These are phyloP conservation scores for Dionaea muscipula DNA, from an alignment of 179 eudicot species.

Conservation along the genomic window DNA sequence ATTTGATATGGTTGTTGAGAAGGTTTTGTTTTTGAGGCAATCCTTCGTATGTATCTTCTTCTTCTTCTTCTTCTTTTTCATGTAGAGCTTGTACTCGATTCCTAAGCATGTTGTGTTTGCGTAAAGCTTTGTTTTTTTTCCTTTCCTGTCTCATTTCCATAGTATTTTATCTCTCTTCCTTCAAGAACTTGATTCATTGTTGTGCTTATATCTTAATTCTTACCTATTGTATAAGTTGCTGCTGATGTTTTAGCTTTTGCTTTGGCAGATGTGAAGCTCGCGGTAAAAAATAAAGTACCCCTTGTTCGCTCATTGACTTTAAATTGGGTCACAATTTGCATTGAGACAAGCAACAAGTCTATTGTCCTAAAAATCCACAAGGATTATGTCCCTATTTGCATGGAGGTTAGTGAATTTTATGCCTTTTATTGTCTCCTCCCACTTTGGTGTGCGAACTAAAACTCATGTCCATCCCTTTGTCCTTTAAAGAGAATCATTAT, in stretches of 20 bases:
- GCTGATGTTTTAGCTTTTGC: slow-evolving; percentile 5
- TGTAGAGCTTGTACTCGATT: no score
- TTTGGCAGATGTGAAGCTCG: slow-evolving; percentile 65
- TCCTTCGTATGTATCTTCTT: no score
- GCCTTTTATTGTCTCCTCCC: slow-evolving; percentile 4
- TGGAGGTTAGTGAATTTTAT: slow-evolving; percentile 69
- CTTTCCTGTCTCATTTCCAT: no score
- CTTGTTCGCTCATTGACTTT: slow-evolving; percentile 82
- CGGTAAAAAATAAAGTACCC: slow-evolving; percentile 91
- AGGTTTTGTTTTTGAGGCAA: no score
- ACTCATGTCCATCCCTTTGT: no score
- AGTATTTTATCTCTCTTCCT: no score
- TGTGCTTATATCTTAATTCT: background rate
- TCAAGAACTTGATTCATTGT: background rate
- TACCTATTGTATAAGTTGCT: background rate
- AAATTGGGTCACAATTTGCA: slow-evolving; percentile 82
- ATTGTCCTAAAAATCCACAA: slow-evolving; percentile 76
- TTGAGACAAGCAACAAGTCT: slow-evolving; percentile 82
- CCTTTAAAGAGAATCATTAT: no score
- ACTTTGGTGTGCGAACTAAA: no score
- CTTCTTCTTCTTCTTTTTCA: no score
- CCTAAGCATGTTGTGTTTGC: no score
- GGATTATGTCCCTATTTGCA: slow-evolving; percentile 90
- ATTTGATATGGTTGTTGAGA: no score
- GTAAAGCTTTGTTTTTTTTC: no score